Conservation (phyloP, 2,329 filamentous ascomycete species). For the Colletotrichum simmondsii region DNA sequence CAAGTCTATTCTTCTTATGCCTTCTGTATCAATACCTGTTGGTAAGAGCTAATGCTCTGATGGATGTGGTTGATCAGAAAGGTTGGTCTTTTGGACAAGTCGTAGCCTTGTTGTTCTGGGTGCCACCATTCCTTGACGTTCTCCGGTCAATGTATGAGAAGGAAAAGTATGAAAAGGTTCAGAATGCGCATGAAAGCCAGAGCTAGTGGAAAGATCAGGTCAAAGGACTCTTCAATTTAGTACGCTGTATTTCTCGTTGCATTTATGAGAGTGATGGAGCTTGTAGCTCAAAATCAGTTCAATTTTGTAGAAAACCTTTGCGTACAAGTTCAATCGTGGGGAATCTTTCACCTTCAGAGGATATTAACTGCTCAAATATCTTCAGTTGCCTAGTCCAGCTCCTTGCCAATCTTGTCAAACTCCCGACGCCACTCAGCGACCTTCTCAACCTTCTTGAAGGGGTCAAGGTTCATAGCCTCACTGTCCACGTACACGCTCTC, state of each 20-base stretch:
- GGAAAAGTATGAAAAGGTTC: neutral
- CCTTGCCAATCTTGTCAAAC: constrained; percentile 42
- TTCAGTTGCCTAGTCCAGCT: neutral
- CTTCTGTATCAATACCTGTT: neutral
- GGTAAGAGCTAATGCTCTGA: neutral
- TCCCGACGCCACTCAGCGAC: constrained; percentile 43
- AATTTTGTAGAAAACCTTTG: too few relatives aligned
- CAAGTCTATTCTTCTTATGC: neutral
- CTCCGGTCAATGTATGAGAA: neutral
- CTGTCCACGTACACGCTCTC: constrained; percentile 38
- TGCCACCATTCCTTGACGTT: neutral
- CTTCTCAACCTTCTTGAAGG: constrained; percentile 43
- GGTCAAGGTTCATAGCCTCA: constrained; percentile 45
- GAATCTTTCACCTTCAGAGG: too few relatives aligned
- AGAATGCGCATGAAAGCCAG: neutral
- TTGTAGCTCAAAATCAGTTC: too few relatives aligned
- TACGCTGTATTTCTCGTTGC: too few relatives aligned
- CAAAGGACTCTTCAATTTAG: too few relatives aligned
- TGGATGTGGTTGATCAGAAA: neutral
- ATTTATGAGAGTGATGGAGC: too few relatives aligned
- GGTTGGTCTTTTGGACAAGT: constrained; percentile 7
- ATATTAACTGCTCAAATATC: too few relatives aligned
- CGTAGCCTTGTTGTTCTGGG: constrained; percentile 1
- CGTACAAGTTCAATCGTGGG: too few relatives aligned
- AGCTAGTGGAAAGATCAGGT: neutral